Base-by-base conservation (phyloP, 2,329 filamentous ascomycete species). In the Cladosporium sp. region DNA sequence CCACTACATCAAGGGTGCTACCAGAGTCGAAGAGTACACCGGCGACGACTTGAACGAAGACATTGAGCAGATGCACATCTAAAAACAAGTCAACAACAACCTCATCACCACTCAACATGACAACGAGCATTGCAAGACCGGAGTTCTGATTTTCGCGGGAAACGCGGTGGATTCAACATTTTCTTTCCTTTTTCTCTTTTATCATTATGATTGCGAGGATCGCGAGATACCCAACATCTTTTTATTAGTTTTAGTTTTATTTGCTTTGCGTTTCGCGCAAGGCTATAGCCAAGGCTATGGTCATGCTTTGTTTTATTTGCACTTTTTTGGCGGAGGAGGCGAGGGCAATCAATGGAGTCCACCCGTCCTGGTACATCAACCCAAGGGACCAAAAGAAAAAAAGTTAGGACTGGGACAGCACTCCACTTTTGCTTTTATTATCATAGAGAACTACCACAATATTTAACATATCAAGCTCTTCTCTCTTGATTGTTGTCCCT, bases 1-100 rank as follows among this genome's bases (percentile, higher is more conserved):
- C 10, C 79, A 79, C 54, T 84, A 83, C 71, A 68, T 51, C 71
- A 77, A 44, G 51, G 54, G 64, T 15, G 59, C 59, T 4, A 75
- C 74, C 0, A 66, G 65, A 8, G 80, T 85, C 65, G 78, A 81
- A 65, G 80, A 84, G 63, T 84, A 84, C 69, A 68, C 75, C 44
- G 82, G 81, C 14, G 79, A 81, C 0, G 80, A 84, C 21, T 77
- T 78, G 32, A 69, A 83, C 64, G 78, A 80, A 38, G 81, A 84
- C 54, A 72, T 85, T 24, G 63, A 60, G 55, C 41, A 59, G 30
- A 59, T 65, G 61, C 61, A 64, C 11, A 64, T 64, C 11, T 64
- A 26, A 64, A 15, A 21, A 12, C 21, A 3, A 30, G 12, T 26
- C 38, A 11, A 47, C 30, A 12, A 18, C 28, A 30, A 30, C 28